phyloP scores from a whole-genome alignment of 2,329 filamentous ascomycete genomes.

The Magnaporthales sp. region DNA sequence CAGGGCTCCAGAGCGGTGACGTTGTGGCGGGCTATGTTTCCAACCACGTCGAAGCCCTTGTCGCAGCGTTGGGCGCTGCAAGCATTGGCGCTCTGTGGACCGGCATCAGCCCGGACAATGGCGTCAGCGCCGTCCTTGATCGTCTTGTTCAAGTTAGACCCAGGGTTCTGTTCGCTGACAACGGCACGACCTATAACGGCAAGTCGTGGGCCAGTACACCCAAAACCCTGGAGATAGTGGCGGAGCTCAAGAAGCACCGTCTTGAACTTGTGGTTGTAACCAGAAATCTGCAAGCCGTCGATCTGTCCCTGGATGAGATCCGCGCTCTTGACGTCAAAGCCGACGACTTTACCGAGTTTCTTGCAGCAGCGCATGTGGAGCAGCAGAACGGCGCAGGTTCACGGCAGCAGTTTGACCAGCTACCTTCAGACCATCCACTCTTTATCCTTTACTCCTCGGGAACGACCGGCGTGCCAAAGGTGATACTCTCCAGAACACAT shows the following conservation, averaged over 20 bases:
- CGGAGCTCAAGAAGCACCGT: constrained; percentile 47
- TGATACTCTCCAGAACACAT: neutral
- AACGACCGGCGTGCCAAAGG: constrained; percentile 76
- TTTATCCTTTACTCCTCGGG: constrained; percentile 93
- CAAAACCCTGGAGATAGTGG: constrained; percentile 72
- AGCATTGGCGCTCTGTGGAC: constrained; percentile 88
- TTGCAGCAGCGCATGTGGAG: constrained; percentile 28
- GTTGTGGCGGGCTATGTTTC: constrained; percentile 71
- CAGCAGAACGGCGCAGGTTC: constrained; percentile 11
- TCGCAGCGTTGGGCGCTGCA: constrained; percentile 79
- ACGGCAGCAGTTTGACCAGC: constrained; percentile 60
- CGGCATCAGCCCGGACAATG: constrained; percentile 84
- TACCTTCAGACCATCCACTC: constrained; percentile 77
- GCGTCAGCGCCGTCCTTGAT: constrained; percentile 84
- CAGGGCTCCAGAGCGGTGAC: constrained; percentile 49
- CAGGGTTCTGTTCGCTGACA: constrained; percentile 75
- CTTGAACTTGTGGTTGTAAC: constrained; percentile 69
- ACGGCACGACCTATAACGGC: constrained; percentile 83
- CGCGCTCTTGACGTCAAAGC: constrained; percentile 28
- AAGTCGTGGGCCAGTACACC: constrained; percentile 72
- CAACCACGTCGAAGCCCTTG: constrained; percentile 79
- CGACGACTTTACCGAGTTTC: constrained; percentile 35
- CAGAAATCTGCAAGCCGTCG: constrained; percentile 45
- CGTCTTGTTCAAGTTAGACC: constrained; percentile 79
- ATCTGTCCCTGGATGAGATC: constrained; percentile 33